Conservation (phyloP, 495 filamentous ascomycete species). For the Lasiosphaeriaceae sp. region DNA sequence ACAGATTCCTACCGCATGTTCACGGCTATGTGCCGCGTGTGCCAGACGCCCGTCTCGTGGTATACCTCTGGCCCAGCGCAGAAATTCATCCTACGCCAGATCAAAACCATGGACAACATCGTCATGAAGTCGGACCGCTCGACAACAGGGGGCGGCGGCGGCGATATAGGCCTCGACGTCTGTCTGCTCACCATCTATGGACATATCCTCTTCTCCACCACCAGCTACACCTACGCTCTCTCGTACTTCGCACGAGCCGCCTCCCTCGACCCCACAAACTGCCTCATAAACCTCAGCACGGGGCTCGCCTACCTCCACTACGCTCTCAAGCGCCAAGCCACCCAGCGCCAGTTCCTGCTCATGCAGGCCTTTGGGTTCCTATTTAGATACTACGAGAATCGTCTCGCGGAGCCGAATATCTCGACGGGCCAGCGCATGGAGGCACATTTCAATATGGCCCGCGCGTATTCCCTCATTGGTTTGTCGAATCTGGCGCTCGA, state of each 20-base stretch:
- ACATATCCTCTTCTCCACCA: conserved; percentile 75
- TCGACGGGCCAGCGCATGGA: conserved; percentile 58
- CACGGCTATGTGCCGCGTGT: conserved; percentile 63
- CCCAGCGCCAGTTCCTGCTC: conserved; percentile 82
- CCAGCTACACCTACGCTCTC: conserved; percentile 74
- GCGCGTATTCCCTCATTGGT: conserved; percentile 77
- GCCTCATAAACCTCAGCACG: conserved; percentile 68
- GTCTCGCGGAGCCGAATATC: conserved; percentile 21
- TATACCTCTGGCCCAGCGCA: conserved; percentile 62
- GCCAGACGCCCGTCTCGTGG: conserved; percentile 53
- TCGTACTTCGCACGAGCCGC: conserved; percentile 89
- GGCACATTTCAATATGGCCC: conserved; percentile 83
- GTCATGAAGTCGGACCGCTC: conserved; percentile 20
- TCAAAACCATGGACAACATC: conserved; percentile 78
- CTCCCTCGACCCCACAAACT: conserved; percentile 70
- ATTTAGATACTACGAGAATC: conserved; percentile 64
- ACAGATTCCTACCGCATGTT: conserved; percentile 84
- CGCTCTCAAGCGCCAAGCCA: conserved; percentile 79
- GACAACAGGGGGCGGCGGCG: conserved; percentile 21
- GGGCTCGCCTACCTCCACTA: conserved; percentile 78
- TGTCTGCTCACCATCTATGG: conserved; percentile 82
- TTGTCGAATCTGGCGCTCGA: conserved; percentile 71
- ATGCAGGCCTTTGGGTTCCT: conserved; percentile 82
- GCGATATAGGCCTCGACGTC: conserved; percentile 44
- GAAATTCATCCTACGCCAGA: conserved; percentile 84